Base-by-base conservation (phyloP, 1,139 yeast genomes). In the Meyerozyma guilliermondii region DNA sequence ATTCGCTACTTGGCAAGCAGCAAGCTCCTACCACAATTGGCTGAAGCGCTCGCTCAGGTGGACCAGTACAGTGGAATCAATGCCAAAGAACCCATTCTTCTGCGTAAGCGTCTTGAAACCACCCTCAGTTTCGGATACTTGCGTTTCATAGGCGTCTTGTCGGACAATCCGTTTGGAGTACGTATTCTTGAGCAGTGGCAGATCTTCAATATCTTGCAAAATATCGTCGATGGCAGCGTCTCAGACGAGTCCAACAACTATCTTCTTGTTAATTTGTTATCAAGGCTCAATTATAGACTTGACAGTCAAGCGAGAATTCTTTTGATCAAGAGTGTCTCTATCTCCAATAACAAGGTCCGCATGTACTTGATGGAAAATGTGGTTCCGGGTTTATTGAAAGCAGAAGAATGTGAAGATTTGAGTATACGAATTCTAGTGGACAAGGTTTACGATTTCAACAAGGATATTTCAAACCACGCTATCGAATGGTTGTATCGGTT, bases 31-130 rank as follows among this genome's bases (percentile, higher is more conserved):
- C 86, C 96, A 1, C 98, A 89, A 55, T 69, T 92, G 43, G 87
- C 95, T 0, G 96, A 91, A 52, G 80, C 94, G 38, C 68, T 91
- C 39, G 94, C 95, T 1, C 96, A 89, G 60, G 73, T 87, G 18
- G 95, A 87, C 53, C 92, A 94, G 0, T 76, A 69, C 58, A 81
- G 88, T 58, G 95, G 95, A 0, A 76, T 87, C 27, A 68, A 78
- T 5, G 82, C 92, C 1, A 65, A 76, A 5, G 95, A 85, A 43
- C 91, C 95, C 7, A 73, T 91, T 4, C 78, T 92, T 47, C 79
- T 88, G 1, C 72, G 70, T 39, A 67, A 64, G 5, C 67, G 88
- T 37, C 59, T 92, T 38, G 80, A 77, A 37, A 70, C 71, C 2
- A 86, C 96, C 1, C 63, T 87, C 26, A 79, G 88, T 40, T 64